Conservation (phyloP, 1,284 basidiomycete genomes). For the Retiboletus flavoniger region DNA sequence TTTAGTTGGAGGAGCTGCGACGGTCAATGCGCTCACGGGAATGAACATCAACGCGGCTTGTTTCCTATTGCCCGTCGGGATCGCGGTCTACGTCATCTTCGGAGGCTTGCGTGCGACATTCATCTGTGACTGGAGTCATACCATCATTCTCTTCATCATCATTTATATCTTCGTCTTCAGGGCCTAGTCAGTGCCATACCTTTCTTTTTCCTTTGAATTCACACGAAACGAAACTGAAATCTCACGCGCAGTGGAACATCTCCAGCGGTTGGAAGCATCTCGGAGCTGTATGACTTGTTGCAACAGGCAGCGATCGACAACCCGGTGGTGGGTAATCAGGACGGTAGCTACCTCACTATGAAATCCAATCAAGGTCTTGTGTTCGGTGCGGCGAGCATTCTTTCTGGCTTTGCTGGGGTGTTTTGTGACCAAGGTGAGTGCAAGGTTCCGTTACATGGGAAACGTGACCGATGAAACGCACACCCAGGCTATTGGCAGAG, state of each 20-base stretch:
- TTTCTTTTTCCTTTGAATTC: background rate
- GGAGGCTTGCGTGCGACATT: slow-evolving; percentile 56
- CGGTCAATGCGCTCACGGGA: slow-evolving; percentile 64
- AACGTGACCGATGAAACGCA: background rate
- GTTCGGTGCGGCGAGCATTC: slow-evolving; percentile 49
- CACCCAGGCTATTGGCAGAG: slow-evolving; percentile 49
- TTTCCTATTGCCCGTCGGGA: slow-evolving; percentile 53
- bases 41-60: slow-evolving; percentile 64
- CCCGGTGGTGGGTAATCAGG: slow-evolving; percentile 51
- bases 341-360: slow-evolving; percentile 59
- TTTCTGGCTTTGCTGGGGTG: slow-evolving; percentile 48
- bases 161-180: slow-evolving; percentile 50
- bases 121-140: slow-evolving; percentile 54
- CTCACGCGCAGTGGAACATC: slow-evolving; percentile 39
- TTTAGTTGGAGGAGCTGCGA: slow-evolving; percentile 58
- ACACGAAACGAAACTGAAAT: slow-evolving; percentile 2
- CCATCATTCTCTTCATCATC: slow-evolving; percentile 49
- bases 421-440: slow-evolving; percentile 50
- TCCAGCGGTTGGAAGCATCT: slow-evolving; percentile 42
- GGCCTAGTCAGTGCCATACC: slow-evolving; percentile 39
- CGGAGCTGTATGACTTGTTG: slow-evolving; percentile 46
- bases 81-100: slow-evolving; percentile 46
- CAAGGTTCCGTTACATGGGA: background rate
- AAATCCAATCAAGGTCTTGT: slow-evolving; percentile 53
- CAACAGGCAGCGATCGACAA: slow-evolving; percentile 40